These are phyloP conservation scores for Geotrichum reessii DNA, from an alignment of 1,139 yeast species.

Conservation along the genomic window DNA sequence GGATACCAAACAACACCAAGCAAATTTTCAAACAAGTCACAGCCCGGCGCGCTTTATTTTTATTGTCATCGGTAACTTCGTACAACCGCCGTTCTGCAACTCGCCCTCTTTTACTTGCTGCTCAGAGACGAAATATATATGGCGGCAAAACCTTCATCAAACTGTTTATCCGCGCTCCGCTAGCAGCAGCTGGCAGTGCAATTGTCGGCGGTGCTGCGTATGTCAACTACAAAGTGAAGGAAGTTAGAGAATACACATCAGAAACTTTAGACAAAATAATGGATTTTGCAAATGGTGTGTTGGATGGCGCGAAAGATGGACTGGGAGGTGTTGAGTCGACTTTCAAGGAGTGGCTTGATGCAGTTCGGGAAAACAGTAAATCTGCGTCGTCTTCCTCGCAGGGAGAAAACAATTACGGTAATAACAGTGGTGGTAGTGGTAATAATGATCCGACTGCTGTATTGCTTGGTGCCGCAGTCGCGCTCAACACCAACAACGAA, in stretches of 20 bases:
- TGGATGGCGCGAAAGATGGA: constrained; percentile 26
- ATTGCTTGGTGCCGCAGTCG: constrained; percentile 36
- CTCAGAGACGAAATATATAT: neutral
- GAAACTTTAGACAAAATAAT: constrained; percentile 58
- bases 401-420: neutral
- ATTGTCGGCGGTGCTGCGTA: constrained; percentile 93
- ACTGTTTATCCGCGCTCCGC: constrained; percentile 6
- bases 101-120: neutral
- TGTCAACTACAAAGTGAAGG: constrained; percentile 84
- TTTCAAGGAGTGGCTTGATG: constrained; percentile 22
- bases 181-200: constrained; percentile 78
- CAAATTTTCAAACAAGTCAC: neutral
- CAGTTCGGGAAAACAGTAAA: constrained; percentile 12
- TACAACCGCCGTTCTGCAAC: neutral
- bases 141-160: constrained; percentile 5
- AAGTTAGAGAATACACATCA: constrained; percentile 64
- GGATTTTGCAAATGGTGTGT: constrained; percentile 46
- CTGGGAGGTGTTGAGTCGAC: constrained; percentile 26
- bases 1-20: neutral
- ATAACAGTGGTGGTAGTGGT: constrained; percentile 27
- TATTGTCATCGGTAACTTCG: neutral
- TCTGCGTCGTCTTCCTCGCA: constrained; percentile 4
- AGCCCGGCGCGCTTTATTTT: neutral
- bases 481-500: constrained; percentile 30
- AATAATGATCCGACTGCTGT: constrained; percentile 31